phyloP scores from a whole-genome alignment of 352 stramenopile species.

The Phytophthora rubi region DNA sequence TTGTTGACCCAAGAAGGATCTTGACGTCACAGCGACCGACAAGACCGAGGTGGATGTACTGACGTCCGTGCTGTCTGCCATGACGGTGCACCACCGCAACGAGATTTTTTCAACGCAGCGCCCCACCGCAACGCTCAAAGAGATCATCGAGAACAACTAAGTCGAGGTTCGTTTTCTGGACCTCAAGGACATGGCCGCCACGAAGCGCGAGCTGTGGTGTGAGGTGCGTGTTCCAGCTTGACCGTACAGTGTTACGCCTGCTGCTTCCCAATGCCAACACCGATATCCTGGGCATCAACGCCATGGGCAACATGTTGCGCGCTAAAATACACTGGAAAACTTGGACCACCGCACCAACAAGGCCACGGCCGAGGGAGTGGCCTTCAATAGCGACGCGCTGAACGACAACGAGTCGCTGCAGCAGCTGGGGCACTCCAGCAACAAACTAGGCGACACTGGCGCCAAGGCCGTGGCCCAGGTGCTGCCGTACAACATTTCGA shows the following conservation, averaged over 20 bases:
- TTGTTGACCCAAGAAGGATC: background rate
- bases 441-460: slow-evolving; percentile 53
- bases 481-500: slow-evolving; percentile 56
- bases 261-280: slow-evolving; percentile 59
- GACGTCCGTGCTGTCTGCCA: slow-evolving; percentile 45
- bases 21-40: slow-evolving; percentile 11
- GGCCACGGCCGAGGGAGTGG: slow-evolving; percentile 43
- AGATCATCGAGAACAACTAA: slow-evolving; percentile 65
- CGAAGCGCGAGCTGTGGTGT: slow-evolving; percentile 53
- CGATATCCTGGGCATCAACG: slow-evolving; percentile 45
- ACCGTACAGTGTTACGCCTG: slow-evolving; percentile 52
- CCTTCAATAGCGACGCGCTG: slow-evolving; percentile 44
- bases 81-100: slow-evolving; percentile 42
- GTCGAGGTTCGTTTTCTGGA: slow-evolving; percentile 59
- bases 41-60: slow-evolving; percentile 35
- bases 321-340: slow-evolving; percentile 55
- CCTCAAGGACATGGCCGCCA: slow-evolving; percentile 58
- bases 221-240: slow-evolving; percentile 56
- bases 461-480: slow-evolving; percentile 53
- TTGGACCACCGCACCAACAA: slow-evolving; percentile 60
- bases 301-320: slow-evolving; percentile 62
- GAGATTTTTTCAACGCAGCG: slow-evolving; percentile 32
- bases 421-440: slow-evolving; percentile 51
- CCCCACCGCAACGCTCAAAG: slow-evolving; percentile 48
- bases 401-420: slow-evolving; percentile 56